These are phyloP conservation scores for Neoascochyta sp. DNA, from an alignment of 2,329 filamentous ascomycete genomes.

Conservation along the genomic window DNA sequence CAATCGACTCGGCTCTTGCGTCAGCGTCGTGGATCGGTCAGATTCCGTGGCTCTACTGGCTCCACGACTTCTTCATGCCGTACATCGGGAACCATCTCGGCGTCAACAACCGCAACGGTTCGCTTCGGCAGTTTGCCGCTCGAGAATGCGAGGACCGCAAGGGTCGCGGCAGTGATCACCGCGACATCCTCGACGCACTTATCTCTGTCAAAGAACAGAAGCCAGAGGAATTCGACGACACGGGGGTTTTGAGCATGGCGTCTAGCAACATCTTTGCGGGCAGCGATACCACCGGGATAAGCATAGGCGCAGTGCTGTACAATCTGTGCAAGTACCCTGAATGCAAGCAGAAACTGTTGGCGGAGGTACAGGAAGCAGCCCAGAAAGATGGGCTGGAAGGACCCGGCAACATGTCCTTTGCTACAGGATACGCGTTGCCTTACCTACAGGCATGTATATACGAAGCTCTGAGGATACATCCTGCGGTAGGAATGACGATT, in stretches of 20 bases:
- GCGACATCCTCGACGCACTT: slow-evolving; percentile 41
- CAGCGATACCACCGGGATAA: slow-evolving; percentile 44
- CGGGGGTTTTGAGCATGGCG: slow-evolving; percentile 38
- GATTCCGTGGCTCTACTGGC: slow-evolving; percentile 35
- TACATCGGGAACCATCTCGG: slow-evolving; percentile 39
- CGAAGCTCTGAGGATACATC: slow-evolving; percentile 20
- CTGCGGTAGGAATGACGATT: slow-evolving; percentile 16
- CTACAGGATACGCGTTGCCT: slow-evolving; percentile 15
- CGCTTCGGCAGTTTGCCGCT: slow-evolving; percentile 30
- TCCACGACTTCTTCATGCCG: slow-evolving; percentile 35
- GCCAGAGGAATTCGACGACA: slow-evolving; percentile 35
- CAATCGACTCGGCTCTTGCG: slow-evolving; percentile 31
- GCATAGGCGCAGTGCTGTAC: slow-evolving; percentile 25
- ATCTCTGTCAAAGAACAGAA: slow-evolving; percentile 37
- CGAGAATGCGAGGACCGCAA: slow-evolving; percentile 8
- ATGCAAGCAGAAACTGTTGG: slow-evolving; percentile 12
- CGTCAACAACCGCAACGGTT: slow-evolving; percentile 32
- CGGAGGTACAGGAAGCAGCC: slow-evolving; percentile 12
- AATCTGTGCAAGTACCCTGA: slow-evolving; percentile 14
- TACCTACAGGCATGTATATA: slow-evolving; percentile 22
- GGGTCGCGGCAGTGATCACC: slow-evolving; percentile 10
- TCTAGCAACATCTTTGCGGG: slow-evolving; percentile 40
- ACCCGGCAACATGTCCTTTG: slow-evolving; percentile 7
- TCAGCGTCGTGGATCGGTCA: slow-evolving; percentile 41
- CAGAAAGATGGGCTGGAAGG: slow-evolving; percentile 2